Percentiles rank a stretch among this genome's conserved stretches.
Conservation (phyloP, 768 basidiomycete genomes). For the Dictyophora rubrovolvata region DNA sequence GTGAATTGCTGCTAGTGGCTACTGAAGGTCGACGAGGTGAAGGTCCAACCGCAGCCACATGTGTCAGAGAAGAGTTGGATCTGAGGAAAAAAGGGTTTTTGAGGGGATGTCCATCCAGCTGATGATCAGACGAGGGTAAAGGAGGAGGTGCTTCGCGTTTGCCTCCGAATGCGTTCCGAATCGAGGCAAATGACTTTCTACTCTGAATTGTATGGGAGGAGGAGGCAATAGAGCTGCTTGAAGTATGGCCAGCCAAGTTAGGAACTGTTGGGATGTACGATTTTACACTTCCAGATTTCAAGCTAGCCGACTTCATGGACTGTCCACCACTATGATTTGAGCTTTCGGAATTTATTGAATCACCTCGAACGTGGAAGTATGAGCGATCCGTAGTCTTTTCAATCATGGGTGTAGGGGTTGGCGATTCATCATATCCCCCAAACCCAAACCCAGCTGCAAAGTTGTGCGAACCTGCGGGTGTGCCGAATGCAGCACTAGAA, state of each 20-base stretch:
- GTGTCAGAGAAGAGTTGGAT: constrained; percentile 63
- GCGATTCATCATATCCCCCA: constrained; percentile 55
- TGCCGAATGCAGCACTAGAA: constrained; percentile 16
- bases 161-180: constrained; percentile 78
- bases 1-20: constrained; percentile 14
- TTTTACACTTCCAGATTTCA: constrained; percentile 4
- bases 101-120: constrained; percentile 51
- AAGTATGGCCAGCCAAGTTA: constrained; percentile 38
- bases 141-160: constrained; percentile 51
- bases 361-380: constrained; percentile 70
- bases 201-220: constrained; percentile 44
- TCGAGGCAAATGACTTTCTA: constrained; percentile 82
- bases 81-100: constrained; percentile 71
- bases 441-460: constrained; percentile 19
- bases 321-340: constrained; percentile 34
- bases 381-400: constrained; percentile 42
- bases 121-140: constrained; percentile 60
- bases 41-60: constrained; percentile 24
- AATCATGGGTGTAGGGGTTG: constrained; percentile 45
- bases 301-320: constrained; percentile 4
- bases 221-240: constrained; percentile 60
- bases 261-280: constrained; percentile 10
- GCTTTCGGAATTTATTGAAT: constrained; percentile 70
- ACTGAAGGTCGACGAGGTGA: constrained; percentile 29
- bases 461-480: constrained; percentile 12